These are phyloP conservation scores for Cercospora beticola DNA, from an alignment of 2,329 filamentous ascomycete genomes.

Conservation along the genomic window DNA sequence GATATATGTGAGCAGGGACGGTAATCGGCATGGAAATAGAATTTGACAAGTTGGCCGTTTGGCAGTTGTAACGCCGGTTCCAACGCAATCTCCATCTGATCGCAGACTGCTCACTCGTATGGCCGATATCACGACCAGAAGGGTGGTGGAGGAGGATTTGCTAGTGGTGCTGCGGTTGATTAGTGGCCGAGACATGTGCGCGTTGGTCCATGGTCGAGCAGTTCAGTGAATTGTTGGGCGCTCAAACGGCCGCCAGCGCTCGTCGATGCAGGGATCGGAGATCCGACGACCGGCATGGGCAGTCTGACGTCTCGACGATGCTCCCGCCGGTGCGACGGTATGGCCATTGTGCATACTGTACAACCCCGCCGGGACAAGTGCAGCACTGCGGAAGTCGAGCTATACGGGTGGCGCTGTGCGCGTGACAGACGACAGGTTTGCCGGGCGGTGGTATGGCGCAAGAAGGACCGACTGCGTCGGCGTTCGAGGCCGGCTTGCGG, in stretches of 20 bases:
- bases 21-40: background rate
- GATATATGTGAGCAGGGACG: background rate
- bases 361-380: background rate
- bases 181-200: conserved; percentile 12
- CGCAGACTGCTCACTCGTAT: background rate
- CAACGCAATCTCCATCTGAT: background rate
- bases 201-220: background rate
- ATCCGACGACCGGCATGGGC: background rate
- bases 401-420: background rate
- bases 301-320: background rate
- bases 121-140: background rate
- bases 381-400: background rate
- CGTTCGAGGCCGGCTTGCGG: background rate
- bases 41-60: background rate
- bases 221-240: background rate
- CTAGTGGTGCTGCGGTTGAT: background rate
- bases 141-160: background rate
- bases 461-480: background rate
- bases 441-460: background rate
- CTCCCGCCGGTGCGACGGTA: background rate
- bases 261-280: background rate
- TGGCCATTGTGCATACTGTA: background rate
- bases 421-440: background rate
- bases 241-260: background rate
- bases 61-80: background rate